Base-by-base conservation (phyloP, 805 yeast genomes). In the baker's yeast (Saccharomyces cerevisiae) region DNA sequence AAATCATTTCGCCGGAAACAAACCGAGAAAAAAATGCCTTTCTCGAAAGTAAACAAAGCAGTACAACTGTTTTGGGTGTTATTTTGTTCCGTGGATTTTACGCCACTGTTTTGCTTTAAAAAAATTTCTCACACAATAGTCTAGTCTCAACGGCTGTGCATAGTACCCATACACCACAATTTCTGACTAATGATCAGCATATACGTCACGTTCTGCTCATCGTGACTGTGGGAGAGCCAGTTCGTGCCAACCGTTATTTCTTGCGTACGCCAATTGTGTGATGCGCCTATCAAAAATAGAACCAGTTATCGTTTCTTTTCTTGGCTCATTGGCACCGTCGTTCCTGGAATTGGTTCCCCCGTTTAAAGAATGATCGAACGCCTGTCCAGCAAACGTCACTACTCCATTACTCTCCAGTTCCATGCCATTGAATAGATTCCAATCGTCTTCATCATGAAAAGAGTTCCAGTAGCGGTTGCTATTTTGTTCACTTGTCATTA, bases 391-490 rank as follows among this genome's bases (percentile, higher is more conserved):
- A 47, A 57, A 60, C 3, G 62, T 55, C 11, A 59, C 62, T 3
- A 57, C 51, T 32, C 70, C 70, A 49, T 65, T 63, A 46, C 66
- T 57, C 47, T 65, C 68, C 30, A 60, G 51, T 46, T 61, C 59
- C 29, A 57, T 52, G 11, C 57, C 55, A 43, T 62, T 61, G 50
- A 68, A 68, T 1, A 63, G 54, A 46, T 61, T 60, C 68, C 70
- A 67, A 50, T 63, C 65, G 9, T 65, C 70, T 50, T 67, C 70
- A 41, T 65, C 70, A 49, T 66, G 65, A 47, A 66, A 68, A 43
- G 57, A 60, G 46, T 66, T 70, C 71, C 71, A 68, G 49, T 61
- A 68, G 14, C 43, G 50, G 9, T 49, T 46, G 43, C 50, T 36
- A 6, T 41, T 49, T 30, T 28, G 10, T 9, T 32, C 32, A 6